Evolutionary conservation across 2,329 filamentous ascomycete species (phyloP).

Genomic region (Didymella pomorum): DNA sequence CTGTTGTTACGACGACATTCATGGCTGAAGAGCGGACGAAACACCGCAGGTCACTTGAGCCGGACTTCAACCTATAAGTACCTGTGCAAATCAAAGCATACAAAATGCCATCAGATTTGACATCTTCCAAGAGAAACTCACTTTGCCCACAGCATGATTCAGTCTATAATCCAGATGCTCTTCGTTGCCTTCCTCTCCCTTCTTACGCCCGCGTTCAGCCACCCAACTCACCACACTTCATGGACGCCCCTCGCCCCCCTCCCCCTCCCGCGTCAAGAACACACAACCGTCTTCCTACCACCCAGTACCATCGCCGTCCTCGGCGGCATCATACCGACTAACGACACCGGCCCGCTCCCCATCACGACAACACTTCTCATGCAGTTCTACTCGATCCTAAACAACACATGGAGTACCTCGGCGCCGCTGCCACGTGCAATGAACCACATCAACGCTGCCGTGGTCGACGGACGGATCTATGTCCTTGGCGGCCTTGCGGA

Average conservation of each 20-base stretch:
- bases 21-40: background rate
- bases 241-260: constrained; percentile 28
- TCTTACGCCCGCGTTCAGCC: background rate
- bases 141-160: background rate
- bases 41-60: background rate
- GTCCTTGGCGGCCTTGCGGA: constrained; percentile 34
- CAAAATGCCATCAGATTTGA: background rate
- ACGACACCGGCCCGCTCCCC: background rate
- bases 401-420: constrained; percentile 30
- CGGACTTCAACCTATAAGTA: background rate
- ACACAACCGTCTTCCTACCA: constrained; percentile 32
- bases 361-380: constrained; percentile 28
- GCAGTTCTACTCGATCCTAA: constrained; percentile 30
- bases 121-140: background rate
- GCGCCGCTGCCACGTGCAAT: constrained; percentile 29
- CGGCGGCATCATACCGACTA: constrained; percentile 32
- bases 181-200: background rate
- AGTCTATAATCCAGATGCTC: background rate
- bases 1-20: background rate
- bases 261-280: constrained; percentile 37
- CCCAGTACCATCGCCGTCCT: constrained; percentile 33
- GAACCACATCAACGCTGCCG: constrained; percentile 39
- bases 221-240: background rate
- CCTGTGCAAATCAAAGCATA: background rate
- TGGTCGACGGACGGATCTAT: constrained; percentile 33